These are phyloP conservation scores for Prunus mume DNA, from an alignment of 306 rosid species.

Conservation along the genomic window DNA sequence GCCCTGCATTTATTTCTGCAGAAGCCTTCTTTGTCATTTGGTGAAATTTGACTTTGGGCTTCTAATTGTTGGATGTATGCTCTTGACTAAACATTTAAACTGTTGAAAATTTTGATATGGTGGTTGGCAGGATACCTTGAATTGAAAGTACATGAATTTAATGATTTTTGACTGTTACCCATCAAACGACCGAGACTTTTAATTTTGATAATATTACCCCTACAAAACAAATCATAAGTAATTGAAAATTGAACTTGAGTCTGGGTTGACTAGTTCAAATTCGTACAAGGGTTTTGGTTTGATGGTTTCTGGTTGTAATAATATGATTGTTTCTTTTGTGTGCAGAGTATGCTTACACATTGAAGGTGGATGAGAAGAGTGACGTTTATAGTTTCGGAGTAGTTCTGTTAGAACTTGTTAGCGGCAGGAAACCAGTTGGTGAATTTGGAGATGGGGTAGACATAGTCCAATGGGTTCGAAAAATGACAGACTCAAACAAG, in stretches of 20 bases:
- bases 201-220: too few relatives aligned
- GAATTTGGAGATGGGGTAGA: slow-evolving; percentile 97
- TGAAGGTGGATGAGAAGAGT: slow-evolving; percentile 93
- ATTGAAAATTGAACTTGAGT: neutral
- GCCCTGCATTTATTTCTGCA: slow-evolving; percentile 20
- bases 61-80: neutral
- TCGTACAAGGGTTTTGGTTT: neutral
- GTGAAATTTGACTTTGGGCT: slow-evolving; percentile 35
- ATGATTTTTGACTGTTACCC: slow-evolving; percentile 28
- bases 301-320: neutral
- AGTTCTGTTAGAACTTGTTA: slow-evolving; percentile 74
- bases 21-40: slow-evolving; percentile 22
- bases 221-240: too few relatives aligned
- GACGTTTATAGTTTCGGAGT: slow-evolving; percentile 96
- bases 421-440: slow-evolving; percentile 91
- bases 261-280: neutral
- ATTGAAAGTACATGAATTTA: slow-evolving; percentile 24
- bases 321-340: slow-evolving; percentile 8
- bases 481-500: slow-evolving; percentile 79
- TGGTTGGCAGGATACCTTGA: slow-evolving; percentile 8
- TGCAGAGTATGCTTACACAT: slow-evolving; percentile 92
- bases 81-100: slow-evolving; percentile 6
- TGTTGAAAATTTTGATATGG: slow-evolving; percentile 15
- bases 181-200: neutral
- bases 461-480: slow-evolving; percentile 92